Base-by-base conservation (phyloP, 2,329 filamentous ascomycete species). In the Lasiodiplodia citricola region DNA sequence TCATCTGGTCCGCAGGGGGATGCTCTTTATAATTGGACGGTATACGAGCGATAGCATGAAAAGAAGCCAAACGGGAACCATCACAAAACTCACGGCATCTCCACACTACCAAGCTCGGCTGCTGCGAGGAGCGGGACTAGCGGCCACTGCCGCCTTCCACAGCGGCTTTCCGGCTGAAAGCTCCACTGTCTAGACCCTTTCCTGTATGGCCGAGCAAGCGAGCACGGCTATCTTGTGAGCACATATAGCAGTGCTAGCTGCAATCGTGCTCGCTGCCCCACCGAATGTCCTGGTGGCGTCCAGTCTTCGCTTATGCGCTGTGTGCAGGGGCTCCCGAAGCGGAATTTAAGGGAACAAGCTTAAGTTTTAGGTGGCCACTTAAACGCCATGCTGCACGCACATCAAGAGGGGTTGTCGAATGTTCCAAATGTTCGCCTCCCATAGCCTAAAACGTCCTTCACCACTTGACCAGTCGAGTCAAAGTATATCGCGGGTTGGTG, bases 161-260 rank as follows among this genome's bases (percentile, higher is more conserved):
- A 16, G 57, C 44, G 44, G 37, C 58, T 51, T 63, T n/a, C 54
- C 44, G 58, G 58, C 58, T 51, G 58, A 63, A 63, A 18, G 35
- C 10, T 28, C 25, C 58, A 21, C 58, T 21, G 5, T 37, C 25
- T 16, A 63, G 44, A 44, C 41, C 23, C 41, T 7, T 52, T 38
- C 8, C 44, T 38, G n/a, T 47, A 51, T 44, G 58, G 25, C n/a
- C 35, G 28, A 25, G 58, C 14, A 63, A 37, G 55, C 55, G 58
- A 51, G 25, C 21, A 18, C 14, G 58, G 18, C 28, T 31, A 52
- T 37, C 28, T 18, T 63, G 58, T 52, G 58, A 37, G 57, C 58
- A 63, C 58, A 63, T 63, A 63, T 63, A 47, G 35, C 23, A 52
- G 44, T 63, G 44, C 58, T 50, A 51, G 28, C 44, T 23, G 58